phyloP scores from a whole-genome alignment of 2,329 filamentous ascomycete species.

The Bisporella sp. region DNA sequence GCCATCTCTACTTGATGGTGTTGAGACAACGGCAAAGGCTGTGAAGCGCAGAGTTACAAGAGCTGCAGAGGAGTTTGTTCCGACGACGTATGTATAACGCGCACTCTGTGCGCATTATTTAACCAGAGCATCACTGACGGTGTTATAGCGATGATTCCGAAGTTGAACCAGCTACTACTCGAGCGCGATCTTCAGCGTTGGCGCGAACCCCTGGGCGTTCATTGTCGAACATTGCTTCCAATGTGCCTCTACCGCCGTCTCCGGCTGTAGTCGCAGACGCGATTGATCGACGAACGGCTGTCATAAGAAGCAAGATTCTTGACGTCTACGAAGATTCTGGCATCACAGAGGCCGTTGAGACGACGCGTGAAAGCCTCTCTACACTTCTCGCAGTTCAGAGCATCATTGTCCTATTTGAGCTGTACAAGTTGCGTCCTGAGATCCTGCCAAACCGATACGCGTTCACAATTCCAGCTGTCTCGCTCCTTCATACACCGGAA shows the following conservation, averaged over 20 bases:
- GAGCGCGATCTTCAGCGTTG: slow-evolving; percentile 20
- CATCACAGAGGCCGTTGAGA: slow-evolving; percentile 58
- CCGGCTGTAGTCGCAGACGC: slow-evolving; percentile 70
- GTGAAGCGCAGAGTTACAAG: slow-evolving; percentile 38
- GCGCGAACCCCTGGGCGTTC: slow-evolving; percentile 24
- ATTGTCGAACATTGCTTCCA: slow-evolving; percentile 31
- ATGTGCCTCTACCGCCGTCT: slow-evolving; percentile 70
- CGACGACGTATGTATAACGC: slow-evolving; percentile 13
- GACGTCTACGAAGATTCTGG: slow-evolving; percentile 59
- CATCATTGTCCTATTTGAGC: slow-evolving; percentile 62
- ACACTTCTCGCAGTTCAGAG: slow-evolving; percentile 67
- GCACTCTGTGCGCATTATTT: slow-evolving; percentile 16
- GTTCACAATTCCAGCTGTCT: slow-evolving; percentile 62
- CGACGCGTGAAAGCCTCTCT: slow-evolving; percentile 62
- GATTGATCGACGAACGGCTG: slow-evolving; percentile 64
- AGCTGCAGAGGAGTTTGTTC: slow-evolving; percentile 32
- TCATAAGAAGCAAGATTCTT: slow-evolving; percentile 58
- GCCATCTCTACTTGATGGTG: slow-evolving; percentile 30
- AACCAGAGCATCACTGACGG: slow-evolving; percentile 17
- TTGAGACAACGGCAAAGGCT: slow-evolving; percentile 35
- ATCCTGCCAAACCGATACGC: slow-evolving; percentile 66
- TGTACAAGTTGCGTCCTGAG: slow-evolving; percentile 60
- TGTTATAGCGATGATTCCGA: slow-evolving; percentile 26
- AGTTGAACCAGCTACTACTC: slow-evolving; percentile 21
- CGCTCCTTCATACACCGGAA: slow-evolving; percentile 46